Base-by-base conservation (phyloP, 176 grass and related monocot species). In the Urochloa ruziziensis region DNA sequence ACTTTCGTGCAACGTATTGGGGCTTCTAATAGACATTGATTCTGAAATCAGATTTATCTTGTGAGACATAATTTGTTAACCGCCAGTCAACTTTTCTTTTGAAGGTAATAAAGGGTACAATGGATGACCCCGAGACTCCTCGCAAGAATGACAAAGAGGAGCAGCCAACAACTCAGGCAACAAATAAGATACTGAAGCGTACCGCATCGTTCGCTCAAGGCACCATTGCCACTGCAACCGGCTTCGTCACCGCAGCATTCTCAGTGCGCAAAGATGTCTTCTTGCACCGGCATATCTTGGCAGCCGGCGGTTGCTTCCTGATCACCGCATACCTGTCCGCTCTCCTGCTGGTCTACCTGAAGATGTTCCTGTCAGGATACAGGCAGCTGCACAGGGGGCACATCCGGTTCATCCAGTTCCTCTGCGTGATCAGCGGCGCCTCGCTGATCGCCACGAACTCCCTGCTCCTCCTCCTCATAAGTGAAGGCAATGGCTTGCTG, bases 401-500 rank as follows among this genome's bases (percentile, higher is more conserved):
- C 29, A 6, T 82, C 62, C 35, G 86, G 25, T 18, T 76, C 49
- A 62, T 88, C 47, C 80, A 81, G 79, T 10, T 76, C 2, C 70
- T 83, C 70, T 88, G 84, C 43, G 33, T 86, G 49, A 60, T 43
- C 64, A 52, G 80, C 43, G 79, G 86, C 39, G 54, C 73, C 0
- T n/a, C 80, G 34, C 73, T 88, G 15, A 7, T 77, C 7, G 86
- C 80, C 0, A 77, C 79, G 23, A 78, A 88, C 80, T 82, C 70
- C 79, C 42, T 88, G 25, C 60, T 88, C 0, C 70, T 83, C 19
- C 13, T 84, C 0, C 86, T 88, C 86, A 77, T 88, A 54, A 47
- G 66, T 2, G 63, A 88, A 10, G 79, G 19, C 46, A 83, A 58
- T 9, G 47, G 3, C 15, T 25, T 88, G 62, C 25, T 88, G 32